Percentiles rank a stretch among this genome's conserved stretches.
phyloP scores from a whole-genome alignment of 306 rosid genomes.

The Crotalaria pallida region DNA sequence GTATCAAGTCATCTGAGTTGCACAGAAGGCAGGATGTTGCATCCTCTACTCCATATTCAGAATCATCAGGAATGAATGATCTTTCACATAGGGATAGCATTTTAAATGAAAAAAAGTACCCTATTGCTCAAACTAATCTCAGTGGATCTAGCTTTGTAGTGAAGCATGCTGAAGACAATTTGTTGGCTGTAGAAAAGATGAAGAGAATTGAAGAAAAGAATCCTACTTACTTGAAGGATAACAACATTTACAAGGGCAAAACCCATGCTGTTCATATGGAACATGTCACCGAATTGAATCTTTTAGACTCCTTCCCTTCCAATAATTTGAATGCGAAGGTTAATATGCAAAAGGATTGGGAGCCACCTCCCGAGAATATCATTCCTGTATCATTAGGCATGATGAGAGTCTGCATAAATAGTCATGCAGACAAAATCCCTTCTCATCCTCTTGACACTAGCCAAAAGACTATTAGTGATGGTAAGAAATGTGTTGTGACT shows the following conservation, averaged over 20 bases:
- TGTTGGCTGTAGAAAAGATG: constrained; percentile 24
- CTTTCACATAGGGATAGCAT: constrained; percentile 21
- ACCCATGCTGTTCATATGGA: constrained; percentile 28
- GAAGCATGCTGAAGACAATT: constrained; percentile 25
- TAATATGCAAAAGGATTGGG: constrained; percentile 28
- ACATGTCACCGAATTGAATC: constrained; percentile 27
- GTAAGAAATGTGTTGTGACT: constrained; percentile 31
- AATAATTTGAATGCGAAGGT: constrained; percentile 12
- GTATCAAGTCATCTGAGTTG: constrained; percentile 32
- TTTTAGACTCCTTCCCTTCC: constrained; percentile 23
- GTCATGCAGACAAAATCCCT: constrained; percentile 21
- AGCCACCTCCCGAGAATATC: constrained; percentile 22
- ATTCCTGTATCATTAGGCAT: constrained; percentile 27
- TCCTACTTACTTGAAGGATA: constrained; percentile 30
- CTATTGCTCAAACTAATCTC: constrained; percentile 22
- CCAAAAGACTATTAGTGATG: constrained; percentile 22
- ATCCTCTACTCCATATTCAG: constrained; percentile 35
- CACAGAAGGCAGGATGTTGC: constrained; percentile 33
- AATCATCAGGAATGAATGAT: constrained; percentile 29
- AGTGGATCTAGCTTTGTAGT: constrained; percentile 21
- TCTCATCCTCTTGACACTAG: constrained; percentile 24
- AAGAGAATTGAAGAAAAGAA: constrained; percentile 27
- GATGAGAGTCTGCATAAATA: constrained; percentile 21
- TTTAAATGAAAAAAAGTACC: constrained; percentile 23
- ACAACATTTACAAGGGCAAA: constrained; percentile 31